These are phyloP conservation scores for Neurospora sp. DNA, from an alignment of 495 filamentous ascomycete species.

Conservation along the genomic window DNA sequence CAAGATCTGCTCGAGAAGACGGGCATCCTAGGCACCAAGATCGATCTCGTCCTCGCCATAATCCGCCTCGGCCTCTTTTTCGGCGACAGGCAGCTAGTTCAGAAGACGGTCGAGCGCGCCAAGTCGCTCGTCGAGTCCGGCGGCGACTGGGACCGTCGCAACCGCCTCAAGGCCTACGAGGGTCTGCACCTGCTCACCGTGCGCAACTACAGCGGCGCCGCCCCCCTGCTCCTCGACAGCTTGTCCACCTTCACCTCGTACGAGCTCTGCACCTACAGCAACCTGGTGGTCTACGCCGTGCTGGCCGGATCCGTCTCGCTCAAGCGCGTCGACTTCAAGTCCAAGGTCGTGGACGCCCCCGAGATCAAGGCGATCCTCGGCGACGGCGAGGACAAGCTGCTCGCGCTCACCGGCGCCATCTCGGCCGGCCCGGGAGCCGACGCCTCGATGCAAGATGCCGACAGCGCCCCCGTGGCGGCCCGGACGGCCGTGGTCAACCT, in stretches of 20 bases:
- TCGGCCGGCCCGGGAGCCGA: constrained; percentile 74
- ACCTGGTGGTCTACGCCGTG: constrained; percentile 88
- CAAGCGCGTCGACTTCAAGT: constrained; percentile 96
- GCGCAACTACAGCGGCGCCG: constrained; percentile 79
- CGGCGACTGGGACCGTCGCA: constrained; percentile 96
- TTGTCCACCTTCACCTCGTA: constrained; percentile 98
- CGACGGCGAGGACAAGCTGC: constrained; percentile 72
- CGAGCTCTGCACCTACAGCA: constrained; percentile 92
- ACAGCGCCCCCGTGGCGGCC: constrained; percentile 43
- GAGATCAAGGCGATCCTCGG: constrained; percentile 96
- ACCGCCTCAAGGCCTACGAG: constrained; percentile 96
- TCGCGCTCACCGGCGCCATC: constrained; percentile 63
- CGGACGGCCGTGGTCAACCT: constrained; percentile 68
- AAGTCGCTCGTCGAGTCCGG: constrained; percentile 84
- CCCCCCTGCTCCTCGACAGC: constrained; percentile 88
- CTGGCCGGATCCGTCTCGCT: constrained; percentile 88
- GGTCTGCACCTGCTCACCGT: constrained; percentile 85
- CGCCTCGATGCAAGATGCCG: constrained; percentile 64
- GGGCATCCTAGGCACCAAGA: constrained; percentile 86
- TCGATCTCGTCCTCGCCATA: constrained; percentile 91
- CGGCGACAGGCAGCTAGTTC: constrained; percentile 78
- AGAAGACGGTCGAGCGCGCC: constrained; percentile 86
- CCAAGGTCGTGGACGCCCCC: constrained; percentile 93
- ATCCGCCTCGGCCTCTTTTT: constrained; percentile 94
- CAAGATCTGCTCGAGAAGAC: constrained; percentile 92